Evolutionary conservation across 2,329 filamentous ascomycete genomes (phyloP), one percentile per base, ranked within the genome.

Genomic region (Aspergillus piperis): DNA sequence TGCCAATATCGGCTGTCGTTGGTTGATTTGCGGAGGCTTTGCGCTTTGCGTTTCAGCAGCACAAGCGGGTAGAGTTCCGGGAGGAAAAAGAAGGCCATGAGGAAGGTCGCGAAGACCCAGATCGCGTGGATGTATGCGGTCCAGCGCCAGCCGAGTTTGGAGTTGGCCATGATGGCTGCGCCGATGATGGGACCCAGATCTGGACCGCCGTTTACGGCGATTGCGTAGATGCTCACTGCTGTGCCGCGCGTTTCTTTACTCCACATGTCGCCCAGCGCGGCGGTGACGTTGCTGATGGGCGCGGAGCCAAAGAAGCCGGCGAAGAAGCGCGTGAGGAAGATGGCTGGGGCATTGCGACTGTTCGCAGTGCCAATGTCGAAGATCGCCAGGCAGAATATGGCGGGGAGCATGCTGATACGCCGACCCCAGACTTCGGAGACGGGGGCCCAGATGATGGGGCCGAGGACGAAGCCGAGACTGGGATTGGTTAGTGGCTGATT

Each of bases 291-390:
- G 57, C 72, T 75, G 27, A 81, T 70, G 1, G 79, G 78, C 3
- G 77, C 76, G 1, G 75, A 76, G 0, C 74, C 80, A 62, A 81
- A 81, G 3, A 81, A 63, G 2, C 80, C 80, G 15, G 64, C 75
- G 60, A 82, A 79, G 68, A 81, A 82, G 3, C 80, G 71, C 3
- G 73, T 78, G 50, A 79, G 60, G 62, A 79, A 75, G 8, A 80
- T 60, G 2, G 70, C 68, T 2, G 69, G 64, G 1, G 75, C 70
- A 54, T 73, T 76, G 58, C 68, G 70, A 63, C 73, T 78, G 13
- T 66, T 72, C 1, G 78, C 81, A 2, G 77, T 77, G 4, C 77
- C 80, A 56, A 83, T 79, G n/a, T 75, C 80, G 66, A 83, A 82
- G n/a, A 82, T 58, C 1, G 69, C 78, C 11, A 82, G 71, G 5